These are phyloP conservation scores for Clarireedia hainanense DNA, from an alignment of 2,329 filamentous ascomycete species.

Conservation along the genomic window DNA sequence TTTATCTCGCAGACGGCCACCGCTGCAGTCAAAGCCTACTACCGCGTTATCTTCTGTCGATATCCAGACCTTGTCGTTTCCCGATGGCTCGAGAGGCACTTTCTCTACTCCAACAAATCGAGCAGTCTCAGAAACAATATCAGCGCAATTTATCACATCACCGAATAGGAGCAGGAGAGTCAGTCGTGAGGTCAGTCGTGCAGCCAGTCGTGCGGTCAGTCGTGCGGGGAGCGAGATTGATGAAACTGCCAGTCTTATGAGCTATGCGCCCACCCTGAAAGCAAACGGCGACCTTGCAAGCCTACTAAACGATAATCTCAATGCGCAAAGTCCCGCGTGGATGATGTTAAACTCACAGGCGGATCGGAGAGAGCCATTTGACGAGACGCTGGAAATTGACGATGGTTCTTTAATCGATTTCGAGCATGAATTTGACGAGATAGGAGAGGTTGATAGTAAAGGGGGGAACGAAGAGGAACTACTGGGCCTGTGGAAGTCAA, in stretches of 20 bases:
- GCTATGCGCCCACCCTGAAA: conserved; percentile 37
- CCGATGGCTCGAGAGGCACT: conserved; percentile 59
- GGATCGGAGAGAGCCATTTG: conserved; percentile 50
- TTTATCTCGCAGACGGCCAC: conserved; percentile 28
- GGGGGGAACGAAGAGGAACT: conserved; percentile 44
- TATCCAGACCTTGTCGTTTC: conserved; percentile 67
- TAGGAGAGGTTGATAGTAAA: conserved; percentile 51
- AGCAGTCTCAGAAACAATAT: conserved; percentile 24
- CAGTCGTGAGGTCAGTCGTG: conserved; percentile 5
- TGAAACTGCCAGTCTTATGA: conserved; percentile 42
- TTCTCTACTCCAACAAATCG: conserved; percentile 39
- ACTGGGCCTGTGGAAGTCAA: conserved; percentile 74
- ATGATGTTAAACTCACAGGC: conserved; percentile 56
- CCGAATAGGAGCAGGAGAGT: conserved; percentile 19
- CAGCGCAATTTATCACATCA: conserved; percentile 19
- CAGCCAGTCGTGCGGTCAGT: neutral
- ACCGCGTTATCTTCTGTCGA: conserved; percentile 79
- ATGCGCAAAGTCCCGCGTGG: conserved; percentile 61
- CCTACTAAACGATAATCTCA: conserved; percentile 64
- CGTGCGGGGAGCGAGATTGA: conserved; percentile 40
- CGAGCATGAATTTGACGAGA: conserved; percentile 66
- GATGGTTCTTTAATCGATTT: conserved; percentile 59
- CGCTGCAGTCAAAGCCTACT: conserved; percentile 58
- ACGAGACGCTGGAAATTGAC: conserved; percentile 39
- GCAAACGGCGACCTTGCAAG: conserved; percentile 71